phyloP scores from a whole-genome alignment of 2,329 filamentous ascomycete genomes.

The Lachnellula subtilissima region DNA sequence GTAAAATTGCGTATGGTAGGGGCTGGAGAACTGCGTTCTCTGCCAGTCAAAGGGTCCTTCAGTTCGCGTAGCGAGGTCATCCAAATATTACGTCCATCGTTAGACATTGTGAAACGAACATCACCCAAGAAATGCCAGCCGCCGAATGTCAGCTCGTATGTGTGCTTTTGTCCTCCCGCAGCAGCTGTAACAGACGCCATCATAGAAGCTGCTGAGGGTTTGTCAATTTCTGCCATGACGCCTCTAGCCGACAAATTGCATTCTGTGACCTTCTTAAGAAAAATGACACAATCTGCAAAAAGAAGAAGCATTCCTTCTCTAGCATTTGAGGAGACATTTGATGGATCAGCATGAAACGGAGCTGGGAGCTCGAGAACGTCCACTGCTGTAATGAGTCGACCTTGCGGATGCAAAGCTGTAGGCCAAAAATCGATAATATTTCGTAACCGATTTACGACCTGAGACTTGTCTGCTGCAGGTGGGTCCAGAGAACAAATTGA shows the following conservation, averaged over 20 bases:
- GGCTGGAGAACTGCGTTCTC: conserved; percentile 44
- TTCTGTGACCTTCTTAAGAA: conserved; percentile 66
- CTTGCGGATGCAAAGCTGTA: conserved; percentile 61
- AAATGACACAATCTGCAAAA: conserved; percentile 75
- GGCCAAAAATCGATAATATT: conserved; percentile 78
- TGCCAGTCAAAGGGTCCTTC: conserved; percentile 48
- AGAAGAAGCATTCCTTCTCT: conserved; percentile 70
- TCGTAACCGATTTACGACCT: conserved; percentile 67
- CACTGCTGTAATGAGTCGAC: conserved; percentile 73
- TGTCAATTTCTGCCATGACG: conserved; percentile 79
- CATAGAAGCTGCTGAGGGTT: conserved; percentile 61
- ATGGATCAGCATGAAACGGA: conserved; percentile 52
- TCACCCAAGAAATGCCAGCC: conserved; percentile 67
- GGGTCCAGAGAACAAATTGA: conserved; percentile 94
- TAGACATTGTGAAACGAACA: conserved; percentile 68
- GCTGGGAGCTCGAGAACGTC: conserved; percentile 74
- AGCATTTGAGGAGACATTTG: conserved; percentile 24
- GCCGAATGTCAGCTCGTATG: conserved; percentile 69
- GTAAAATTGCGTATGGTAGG: conserved; percentile 64
- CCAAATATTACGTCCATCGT: conserved; percentile 60
- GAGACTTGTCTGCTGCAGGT: conserved; percentile 64
- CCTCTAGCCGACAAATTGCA: conserved; percentile 67
- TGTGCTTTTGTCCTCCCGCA: conserved; percentile 51
- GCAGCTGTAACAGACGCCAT: conserved; percentile 60
- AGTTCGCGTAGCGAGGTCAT: conserved; percentile 61